Evolutionary conservation across 73 alveolate genomes (phyloP).

Genomic region (Tetrahymena borealis): DNA sequence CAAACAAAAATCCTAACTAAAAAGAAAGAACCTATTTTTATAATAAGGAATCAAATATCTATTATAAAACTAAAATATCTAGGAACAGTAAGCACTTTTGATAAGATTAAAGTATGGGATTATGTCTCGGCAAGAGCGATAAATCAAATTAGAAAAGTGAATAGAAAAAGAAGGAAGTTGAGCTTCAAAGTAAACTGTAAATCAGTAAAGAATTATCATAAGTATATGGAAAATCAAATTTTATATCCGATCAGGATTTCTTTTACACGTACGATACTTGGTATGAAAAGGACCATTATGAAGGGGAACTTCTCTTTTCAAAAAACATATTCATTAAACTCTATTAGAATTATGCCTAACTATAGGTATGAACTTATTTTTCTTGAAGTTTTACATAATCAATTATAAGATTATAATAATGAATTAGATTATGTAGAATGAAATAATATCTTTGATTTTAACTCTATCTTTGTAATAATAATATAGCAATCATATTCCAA

Average conservation of each 20-base stretch:
- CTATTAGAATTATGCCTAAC: neutral
- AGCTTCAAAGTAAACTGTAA: neutral
- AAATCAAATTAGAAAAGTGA: neutral
- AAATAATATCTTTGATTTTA: too few relatives aligned
- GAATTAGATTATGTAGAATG: too few relatives aligned
- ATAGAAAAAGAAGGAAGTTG: neutral
- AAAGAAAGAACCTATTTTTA: too few relatives aligned
- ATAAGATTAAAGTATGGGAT: neutral
- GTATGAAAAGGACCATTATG: neutral
- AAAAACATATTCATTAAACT: neutral
- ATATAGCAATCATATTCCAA: neutral
- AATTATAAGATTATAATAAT: too few relatives aligned
- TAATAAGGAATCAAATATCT: too few relatives aligned
- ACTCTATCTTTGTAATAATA: neutral
- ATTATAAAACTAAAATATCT: too few relatives aligned
- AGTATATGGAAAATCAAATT: neutral
- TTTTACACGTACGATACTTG: neutral
- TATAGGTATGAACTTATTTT: neutral
- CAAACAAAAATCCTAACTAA: too few relatives aligned
- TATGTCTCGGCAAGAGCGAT: slow-evolving; percentile 1
- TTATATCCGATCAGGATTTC: neutral
- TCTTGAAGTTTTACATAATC: neutral
- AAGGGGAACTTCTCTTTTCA: neutral
- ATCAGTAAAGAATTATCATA: neutral
- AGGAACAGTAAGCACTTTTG: too few relatives aligned